Evolutionary conservation across 345 rosid species (phyloP).

Genomic region (Raphanus raphanistrum): DNA sequence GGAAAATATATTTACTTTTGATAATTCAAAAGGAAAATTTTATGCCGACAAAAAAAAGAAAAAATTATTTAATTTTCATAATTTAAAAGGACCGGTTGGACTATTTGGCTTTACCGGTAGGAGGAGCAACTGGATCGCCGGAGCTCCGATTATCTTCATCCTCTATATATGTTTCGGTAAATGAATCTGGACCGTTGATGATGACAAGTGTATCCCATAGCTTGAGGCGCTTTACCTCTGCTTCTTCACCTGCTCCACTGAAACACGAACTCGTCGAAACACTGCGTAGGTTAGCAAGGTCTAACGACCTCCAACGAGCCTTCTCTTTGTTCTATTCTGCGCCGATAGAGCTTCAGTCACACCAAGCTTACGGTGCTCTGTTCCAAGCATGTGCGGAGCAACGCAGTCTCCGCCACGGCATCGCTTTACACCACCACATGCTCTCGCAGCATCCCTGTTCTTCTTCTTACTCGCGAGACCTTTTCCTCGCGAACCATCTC

Average conservation of each 20-base stretch:
- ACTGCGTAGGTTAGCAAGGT: conserved; percentile 29
- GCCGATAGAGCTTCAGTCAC: conserved; percentile 42
- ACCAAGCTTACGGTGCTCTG: conserved; percentile 54
- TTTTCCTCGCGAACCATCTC: conserved; percentile 62
- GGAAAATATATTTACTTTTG: too few species aligned
- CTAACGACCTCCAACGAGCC: conserved; percentile 49
- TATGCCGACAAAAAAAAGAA: too few species aligned
- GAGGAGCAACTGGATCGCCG: not conserved
- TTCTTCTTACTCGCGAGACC: not conserved
- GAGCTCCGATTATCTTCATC: not conserved
- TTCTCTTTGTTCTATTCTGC: conserved; percentile 47
- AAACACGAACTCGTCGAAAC: conserved; percentile 24
- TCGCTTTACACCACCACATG: conserved; percentile 58
- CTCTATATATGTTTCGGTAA: not conserved
- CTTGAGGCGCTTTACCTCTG: conserved; percentile 32
- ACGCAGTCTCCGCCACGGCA: conserved; percentile 54
- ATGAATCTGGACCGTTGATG: conserved; percentile 25
- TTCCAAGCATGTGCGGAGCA: conserved; percentile 69
- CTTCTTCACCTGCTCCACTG: conserved; percentile 13
- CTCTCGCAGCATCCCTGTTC: conserved; percentile 28
- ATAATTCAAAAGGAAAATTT: too few species aligned
- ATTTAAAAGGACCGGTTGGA: not conserved
- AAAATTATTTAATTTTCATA: too few species aligned
- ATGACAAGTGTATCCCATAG: conserved; percentile 11
- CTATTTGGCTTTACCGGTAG: not conserved